A percentile compares a stretch with the other conserved stretches of the same genome.
Conservation (phyloP, 2,329 filamentous ascomycete species). For the Emmonsiellopsis sp. region DNA sequence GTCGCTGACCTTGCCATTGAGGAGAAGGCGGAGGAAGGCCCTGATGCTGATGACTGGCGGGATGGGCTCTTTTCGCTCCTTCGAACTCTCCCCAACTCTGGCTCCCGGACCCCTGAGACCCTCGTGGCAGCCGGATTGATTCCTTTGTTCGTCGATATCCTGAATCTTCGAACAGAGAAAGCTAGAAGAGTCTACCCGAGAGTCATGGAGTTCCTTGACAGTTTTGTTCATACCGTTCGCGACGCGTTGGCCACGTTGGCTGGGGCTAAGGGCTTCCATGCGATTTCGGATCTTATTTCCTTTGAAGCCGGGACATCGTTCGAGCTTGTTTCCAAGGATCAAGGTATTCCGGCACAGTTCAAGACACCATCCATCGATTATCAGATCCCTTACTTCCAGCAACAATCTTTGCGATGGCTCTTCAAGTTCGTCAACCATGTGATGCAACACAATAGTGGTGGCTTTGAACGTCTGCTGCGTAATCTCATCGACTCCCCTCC, state of each 20-base stretch:
- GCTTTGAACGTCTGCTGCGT: constrained; percentile 79
- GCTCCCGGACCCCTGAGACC: constrained; percentile 66
- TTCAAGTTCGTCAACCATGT: constrained; percentile 96
- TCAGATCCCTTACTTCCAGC: constrained; percentile 82
- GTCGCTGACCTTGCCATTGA: constrained; percentile 69
- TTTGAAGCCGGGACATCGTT: constrained; percentile 66
- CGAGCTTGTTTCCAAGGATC: constrained; percentile 55
- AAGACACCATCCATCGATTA: constrained; percentile 84
- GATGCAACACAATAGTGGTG: constrained; percentile 73
- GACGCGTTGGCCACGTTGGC: constrained; percentile 79
- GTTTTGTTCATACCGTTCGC: constrained; percentile 73
- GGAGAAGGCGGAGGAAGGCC: constrained; percentile 48
- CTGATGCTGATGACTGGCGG: constrained; percentile 78
- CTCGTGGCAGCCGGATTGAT: constrained; percentile 85
- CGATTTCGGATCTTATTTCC: constrained; percentile 79
- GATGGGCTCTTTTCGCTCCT: constrained; percentile 83
- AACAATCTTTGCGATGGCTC: constrained; percentile 85
- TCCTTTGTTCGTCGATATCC: constrained; percentile 79
- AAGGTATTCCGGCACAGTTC: constrained; percentile 63
- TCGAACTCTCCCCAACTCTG: constrained; percentile 63
- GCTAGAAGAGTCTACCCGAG: constrained; percentile 77
- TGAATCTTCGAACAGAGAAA: constrained; percentile 71
- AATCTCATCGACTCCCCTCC: constrained; percentile 92
- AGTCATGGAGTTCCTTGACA: constrained; percentile 80
- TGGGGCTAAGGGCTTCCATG: constrained; percentile 72